Evolutionary conservation across 2,329 filamentous ascomycete species (phyloP).

Genomic region (Exophiala mesophila): DNA sequence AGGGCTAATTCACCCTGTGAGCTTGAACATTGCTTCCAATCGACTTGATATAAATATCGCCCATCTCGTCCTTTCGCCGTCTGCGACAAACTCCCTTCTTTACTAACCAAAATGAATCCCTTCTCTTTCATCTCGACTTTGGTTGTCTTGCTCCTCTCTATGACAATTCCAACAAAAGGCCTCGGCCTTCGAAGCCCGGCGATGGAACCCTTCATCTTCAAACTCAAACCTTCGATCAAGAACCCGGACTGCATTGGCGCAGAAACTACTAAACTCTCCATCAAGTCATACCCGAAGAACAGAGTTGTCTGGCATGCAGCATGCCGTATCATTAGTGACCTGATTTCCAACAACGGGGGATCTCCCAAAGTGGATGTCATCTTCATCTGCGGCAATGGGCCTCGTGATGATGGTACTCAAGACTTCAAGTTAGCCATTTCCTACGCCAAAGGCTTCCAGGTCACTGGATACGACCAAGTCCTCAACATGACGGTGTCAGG

Average conservation of each 20-base stretch:
- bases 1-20: too few species aligned
- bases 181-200: too few species aligned
- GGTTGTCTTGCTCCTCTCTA: too few species aligned
- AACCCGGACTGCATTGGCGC: background rate
- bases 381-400: background rate
- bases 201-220: background rate
- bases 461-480: background rate
- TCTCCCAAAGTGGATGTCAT: background rate
- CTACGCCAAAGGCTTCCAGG: background rate
- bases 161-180: too few species aligned
- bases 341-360: background rate
- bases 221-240: background rate
- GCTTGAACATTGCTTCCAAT: too few species aligned
- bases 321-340: background rate
- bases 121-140: too few species aligned
- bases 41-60: too few species aligned
- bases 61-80: too few species aligned
- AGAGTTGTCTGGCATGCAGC: background rate
- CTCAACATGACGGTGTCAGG: background rate
- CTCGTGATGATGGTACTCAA: background rate
- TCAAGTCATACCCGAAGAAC: background rate
- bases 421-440: background rate
- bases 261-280: background rate
- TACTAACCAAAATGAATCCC: too few species aligned
- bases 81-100: too few species aligned